Base-by-base conservation (phyloP, 148 eudicot species). In the Fagopyrum tataricum region DNA sequence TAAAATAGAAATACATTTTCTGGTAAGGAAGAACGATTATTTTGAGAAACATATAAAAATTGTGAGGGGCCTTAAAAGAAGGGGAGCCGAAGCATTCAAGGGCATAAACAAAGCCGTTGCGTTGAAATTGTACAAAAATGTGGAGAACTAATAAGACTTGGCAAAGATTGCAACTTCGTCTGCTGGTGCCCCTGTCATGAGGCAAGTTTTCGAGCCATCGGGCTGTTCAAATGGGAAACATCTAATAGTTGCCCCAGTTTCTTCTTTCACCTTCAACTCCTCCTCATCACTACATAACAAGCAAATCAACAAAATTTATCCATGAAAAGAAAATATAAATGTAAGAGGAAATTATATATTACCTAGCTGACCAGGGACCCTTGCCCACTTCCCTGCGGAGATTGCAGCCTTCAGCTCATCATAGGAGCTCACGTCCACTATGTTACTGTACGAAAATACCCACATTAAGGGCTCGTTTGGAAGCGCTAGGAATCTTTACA, bases 361-460 rank as follows among this genome's bases (percentile, higher is more conserved):
- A 95, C 98, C 98, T 90, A 73, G 87, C 97, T 31, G 96, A 86
- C 98, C 98, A 95, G 62, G 98, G 96, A 73, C 98, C 98, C 97
- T 87, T 9, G 97, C 98, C 98, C 98, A 95, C 80, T 95, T 95
- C 48, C 97, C 98, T 75, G 80, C 79, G 56, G 87, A 84, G 74
- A 95, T 83, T 47, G 96, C 96, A 37, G 81, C 90, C 82, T 91
- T 88, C 44, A 95, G 88, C 83, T 95, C 98, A 67, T 79, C 79
- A 71, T 95, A 95, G 6, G 98, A 88, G 44, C 79, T 81, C 79
- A 95, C 97, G 77, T 95, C 97, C 74, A 95, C 89, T 78, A 95
- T 95, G 82, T 95, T 90, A 79, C 98, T 95, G 86, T 51, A 78
- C 72, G 73, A 74, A 24, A 49, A 64, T 48, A 13, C 20, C 72